phyloP scores from a whole-genome alignment of 192 early-diverging fungal species.

The Backusella psychrophila region DNA sequence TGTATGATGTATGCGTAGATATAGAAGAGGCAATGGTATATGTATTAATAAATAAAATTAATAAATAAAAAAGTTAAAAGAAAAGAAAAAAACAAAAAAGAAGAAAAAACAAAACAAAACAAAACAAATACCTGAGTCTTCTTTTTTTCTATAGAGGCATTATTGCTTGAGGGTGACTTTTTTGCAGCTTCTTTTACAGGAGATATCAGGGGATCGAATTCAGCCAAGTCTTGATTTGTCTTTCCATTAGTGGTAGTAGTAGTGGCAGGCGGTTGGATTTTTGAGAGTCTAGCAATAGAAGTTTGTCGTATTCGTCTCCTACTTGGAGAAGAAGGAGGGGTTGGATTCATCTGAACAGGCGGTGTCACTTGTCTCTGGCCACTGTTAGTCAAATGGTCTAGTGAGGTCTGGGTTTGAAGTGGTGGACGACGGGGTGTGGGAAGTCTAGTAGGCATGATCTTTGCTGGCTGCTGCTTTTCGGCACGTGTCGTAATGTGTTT shows the following conservation, averaged over 20 bases:
- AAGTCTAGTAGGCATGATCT: constrained; percentile 5
- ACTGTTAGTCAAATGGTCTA: background rate
- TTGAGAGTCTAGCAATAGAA: constrained; percentile 1
- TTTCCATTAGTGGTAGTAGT: background rate
- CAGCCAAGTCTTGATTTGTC: constrained; percentile 15
- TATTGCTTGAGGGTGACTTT: background rate
- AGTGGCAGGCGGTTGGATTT: background rate
- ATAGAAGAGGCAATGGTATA: background rate
- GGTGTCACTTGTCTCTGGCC: background rate
- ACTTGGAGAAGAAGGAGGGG: constrained; percentile 9
- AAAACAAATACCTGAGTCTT: constrained; percentile 6
- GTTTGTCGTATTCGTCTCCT: constrained; percentile 4
- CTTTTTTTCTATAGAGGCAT: background rate
- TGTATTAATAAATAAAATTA: background rate
- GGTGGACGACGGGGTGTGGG: constrained; percentile 3
- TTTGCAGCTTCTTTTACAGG: constrained; percentile 4
- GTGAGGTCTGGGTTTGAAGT: constrained; percentile 1
- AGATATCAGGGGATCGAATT: constrained; percentile 16
- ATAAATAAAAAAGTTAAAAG: background rate
- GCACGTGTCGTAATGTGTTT: background rate
- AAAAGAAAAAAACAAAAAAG: background rate
- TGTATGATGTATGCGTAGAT: background rate
- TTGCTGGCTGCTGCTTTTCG: background rate
- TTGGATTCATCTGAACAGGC: background rate
- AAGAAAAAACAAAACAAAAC: background rate